phyloP scores from a whole-genome alignment of 345 rosid species.

The Theobroma cacao region DNA sequence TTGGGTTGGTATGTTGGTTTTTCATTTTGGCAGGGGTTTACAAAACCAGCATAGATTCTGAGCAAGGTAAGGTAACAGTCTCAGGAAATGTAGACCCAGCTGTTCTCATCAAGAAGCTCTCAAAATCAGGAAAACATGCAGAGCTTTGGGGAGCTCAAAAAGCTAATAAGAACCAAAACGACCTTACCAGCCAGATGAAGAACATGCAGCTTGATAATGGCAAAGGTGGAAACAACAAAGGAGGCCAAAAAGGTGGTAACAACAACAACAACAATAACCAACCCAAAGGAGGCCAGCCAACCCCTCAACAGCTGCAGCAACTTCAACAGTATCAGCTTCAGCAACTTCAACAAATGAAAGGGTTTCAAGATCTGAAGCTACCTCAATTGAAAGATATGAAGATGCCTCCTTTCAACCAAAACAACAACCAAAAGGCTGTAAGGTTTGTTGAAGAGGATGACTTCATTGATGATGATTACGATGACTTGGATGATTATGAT shows the following conservation, averaged over 20 bases:
- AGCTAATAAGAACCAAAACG: constrained; percentile 47
- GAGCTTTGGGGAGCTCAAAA: constrained; percentile 76
- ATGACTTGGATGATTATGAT: constrained; percentile 44
- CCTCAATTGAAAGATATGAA: constrained; percentile 64
- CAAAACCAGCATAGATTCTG: constrained; percentile 70
- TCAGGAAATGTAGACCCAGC: constrained; percentile 69
- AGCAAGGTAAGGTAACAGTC: constrained; percentile 83
- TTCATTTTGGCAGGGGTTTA: constrained; percentile 58
- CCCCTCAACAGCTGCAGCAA: constrained; percentile 56
- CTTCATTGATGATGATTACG: constrained; percentile 40
- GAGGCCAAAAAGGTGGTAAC: constrained; percentile 38
- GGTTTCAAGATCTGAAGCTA: constrained; percentile 64
- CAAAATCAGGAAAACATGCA: constrained; percentile 89
- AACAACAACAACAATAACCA: constrained; percentile 41
- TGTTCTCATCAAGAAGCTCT: constrained; percentile 78
- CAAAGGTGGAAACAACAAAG: constrained; percentile 47
- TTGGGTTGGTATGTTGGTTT: background rate
- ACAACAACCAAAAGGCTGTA: constrained; percentile 49
- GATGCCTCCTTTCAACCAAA: constrained; percentile 35
- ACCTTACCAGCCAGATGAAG: constrained; percentile 62
- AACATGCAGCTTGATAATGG: constrained; percentile 70
- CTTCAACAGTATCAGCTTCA: constrained; percentile 41
- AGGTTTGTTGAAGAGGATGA: constrained; percentile 63
- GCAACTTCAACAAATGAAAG: constrained; percentile 67
- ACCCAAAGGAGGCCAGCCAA: constrained; percentile 51